These are phyloP conservation scores for Saturnispora silvae DNA, from an alignment of 805 yeast species.

Conservation along the genomic window DNA sequence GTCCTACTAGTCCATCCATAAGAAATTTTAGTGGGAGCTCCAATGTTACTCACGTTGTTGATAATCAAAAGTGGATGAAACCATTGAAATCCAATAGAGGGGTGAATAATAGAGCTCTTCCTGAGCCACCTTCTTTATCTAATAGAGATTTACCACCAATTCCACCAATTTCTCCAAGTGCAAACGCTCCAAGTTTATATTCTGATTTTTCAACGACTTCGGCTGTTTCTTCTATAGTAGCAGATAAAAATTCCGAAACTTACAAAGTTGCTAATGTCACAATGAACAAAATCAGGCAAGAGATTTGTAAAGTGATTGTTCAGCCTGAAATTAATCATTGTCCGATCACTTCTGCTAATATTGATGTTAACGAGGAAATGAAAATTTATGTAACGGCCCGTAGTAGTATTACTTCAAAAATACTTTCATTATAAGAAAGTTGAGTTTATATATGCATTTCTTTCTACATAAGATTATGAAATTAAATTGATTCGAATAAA, in stretches of 20 bases:
- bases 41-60: neutral
- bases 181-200: neutral
- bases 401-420: slow-evolving; percentile 12
- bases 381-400: slow-evolving; percentile 8
- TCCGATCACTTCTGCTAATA: slow-evolving; percentile 9
- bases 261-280: slow-evolving; percentile 12
- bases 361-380: slow-evolving; percentile 3
- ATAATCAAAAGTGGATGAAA: slow-evolving; percentile 14
- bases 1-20: neutral
- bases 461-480: no score
- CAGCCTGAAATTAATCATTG: slow-evolving; percentile 11
- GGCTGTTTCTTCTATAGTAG: slow-evolving; percentile 6
- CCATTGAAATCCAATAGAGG: slow-evolving; percentile 11
- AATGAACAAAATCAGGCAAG: slow-evolving; percentile 9
- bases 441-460: no score
- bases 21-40: no score
- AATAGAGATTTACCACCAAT: neutral
- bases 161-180: neutral
- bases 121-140: slow-evolving; percentile 2
- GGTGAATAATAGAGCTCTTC: neutral
- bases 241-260: slow-evolving; percentile 10
- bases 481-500: no score
- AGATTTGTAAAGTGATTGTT: slow-evolving; percentile 7
- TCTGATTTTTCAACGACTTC: neutral
- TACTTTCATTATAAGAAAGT: no score